phyloP scores from a whole-genome alignment of 1,284 basidiomycete genomes.

The Taiwanofungus camphoratus region DNA sequence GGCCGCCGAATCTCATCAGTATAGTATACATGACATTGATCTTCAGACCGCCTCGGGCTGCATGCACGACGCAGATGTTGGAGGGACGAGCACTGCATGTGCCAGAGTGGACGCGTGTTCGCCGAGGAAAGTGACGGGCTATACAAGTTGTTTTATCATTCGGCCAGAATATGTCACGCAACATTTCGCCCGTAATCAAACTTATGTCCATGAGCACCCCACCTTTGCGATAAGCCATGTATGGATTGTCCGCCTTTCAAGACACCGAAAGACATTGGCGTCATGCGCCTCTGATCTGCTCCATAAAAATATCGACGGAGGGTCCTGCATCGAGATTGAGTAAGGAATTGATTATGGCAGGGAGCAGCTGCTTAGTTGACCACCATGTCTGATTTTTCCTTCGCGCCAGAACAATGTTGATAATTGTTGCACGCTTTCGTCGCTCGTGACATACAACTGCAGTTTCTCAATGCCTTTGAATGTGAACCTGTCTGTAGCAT shows the following conservation, averaged over 20 bases:
- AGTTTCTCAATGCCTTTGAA: background rate
- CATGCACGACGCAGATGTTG: background rate
- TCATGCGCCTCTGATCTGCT: background rate
- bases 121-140: slow-evolving; percentile 3
- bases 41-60: background rate
- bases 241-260: background rate
- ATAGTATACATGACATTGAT: background rate
- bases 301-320: background rate
- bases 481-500: background rate
- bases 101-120: slow-evolving; percentile 7
- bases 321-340: background rate
- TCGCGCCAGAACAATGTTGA: background rate
- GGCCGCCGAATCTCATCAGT: background rate
- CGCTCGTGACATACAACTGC: background rate
- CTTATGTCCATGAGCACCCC: background rate
- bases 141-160: background rate
- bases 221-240: background rate
- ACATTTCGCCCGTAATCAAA: background rate
- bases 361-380: background rate
- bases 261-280: background rate
- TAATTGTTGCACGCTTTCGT: background rate
- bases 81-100: background rate
- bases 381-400: background rate
- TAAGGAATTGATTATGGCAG: background rate
- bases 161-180: background rate